Base-by-base conservation (phyloP, 2,329 filamentous ascomycete species). In the Sporothrix pallida region DNA sequence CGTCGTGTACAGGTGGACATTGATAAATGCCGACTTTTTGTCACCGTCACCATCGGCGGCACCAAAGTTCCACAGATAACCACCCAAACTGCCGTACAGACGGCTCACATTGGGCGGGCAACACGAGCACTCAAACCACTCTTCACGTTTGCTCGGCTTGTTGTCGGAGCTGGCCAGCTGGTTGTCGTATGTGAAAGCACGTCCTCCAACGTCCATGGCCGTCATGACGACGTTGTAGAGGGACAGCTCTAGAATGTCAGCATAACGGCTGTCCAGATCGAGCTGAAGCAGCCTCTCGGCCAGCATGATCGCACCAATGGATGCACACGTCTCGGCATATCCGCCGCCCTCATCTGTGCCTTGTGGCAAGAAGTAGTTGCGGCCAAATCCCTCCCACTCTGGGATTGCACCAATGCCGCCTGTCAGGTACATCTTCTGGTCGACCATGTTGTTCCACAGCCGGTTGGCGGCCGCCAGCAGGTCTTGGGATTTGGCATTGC, bases 181-280 rank as follows among this genome's bases (percentile, higher is more conserved):
- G 46, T 69, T 69, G 65, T 52, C 65, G 65, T 69, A 69, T 2
- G 65, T 54, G 15, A 69, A 69, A 6, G 46, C 9, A 7, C 48
- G 48, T 13, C 65, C 46, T 20, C 13, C 46, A 3, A 69, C 15
- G 23, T 69, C 65, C 65, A 52, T 69, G 46, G 65, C 65, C 46
- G 65, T 52, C 65, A 69, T n/a, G 4, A 69, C 44, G 6, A 69
- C 65, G 17, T 69, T 69, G 65, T 69, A 69, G 20, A 69, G 65
- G 6, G 65, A 69, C 65, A 69, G 65, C 65, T 69, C 65, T 13
- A 69, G 26, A 9, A 69, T 48, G 20, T 69, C 46, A 1, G 65
- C 65, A 15, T 69, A 69, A 1, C 44, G 65, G 46, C 46, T 31
- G 65, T 69, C 46, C 13, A 69, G 23, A 15, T 69, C 65, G 13